Conservation (phyloP, 805 yeast genomes). For the Ogataea corticis region DNA sequence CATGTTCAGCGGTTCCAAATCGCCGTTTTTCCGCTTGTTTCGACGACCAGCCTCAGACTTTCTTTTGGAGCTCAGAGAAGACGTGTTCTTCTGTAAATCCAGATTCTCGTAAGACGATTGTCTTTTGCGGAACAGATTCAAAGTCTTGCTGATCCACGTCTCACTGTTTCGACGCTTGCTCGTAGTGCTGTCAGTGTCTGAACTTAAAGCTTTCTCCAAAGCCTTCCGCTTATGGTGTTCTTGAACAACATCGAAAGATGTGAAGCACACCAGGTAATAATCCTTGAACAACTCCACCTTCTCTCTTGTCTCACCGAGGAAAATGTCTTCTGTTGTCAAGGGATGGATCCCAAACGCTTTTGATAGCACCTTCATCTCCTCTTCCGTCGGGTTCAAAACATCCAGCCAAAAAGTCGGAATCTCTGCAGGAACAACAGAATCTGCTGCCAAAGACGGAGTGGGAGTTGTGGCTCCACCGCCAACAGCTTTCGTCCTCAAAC, state of each 20-base stretch:
- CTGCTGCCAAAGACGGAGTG: conserved; percentile 26
- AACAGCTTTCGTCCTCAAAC: conserved; percentile 14
- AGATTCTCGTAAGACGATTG: conserved; percentile 1
- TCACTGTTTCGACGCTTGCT: conserved; percentile 17
- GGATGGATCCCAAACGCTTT: conserved; percentile 96
- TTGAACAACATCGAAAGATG: conserved; percentile 78
- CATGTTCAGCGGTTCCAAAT: conserved; percentile 86
- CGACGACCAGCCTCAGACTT: conserved; percentile 13
- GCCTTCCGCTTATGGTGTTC: conserved; percentile 51
- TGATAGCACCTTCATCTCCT: conserved; percentile 89
- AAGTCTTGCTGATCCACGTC: conserved; percentile 14
- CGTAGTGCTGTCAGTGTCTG: conserved; percentile 19
- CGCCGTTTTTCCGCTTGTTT: conserved; percentile 41
- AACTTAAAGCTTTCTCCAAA: conserved; percentile 23
- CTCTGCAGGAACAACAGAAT: conserved; percentile 11
- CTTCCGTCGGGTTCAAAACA: conserved; percentile 90
- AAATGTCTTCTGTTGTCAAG: conserved; percentile 91
- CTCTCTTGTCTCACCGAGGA: conserved; percentile 90
- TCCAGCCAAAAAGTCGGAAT: conserved; percentile 89
- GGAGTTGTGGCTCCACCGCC: conserved; percentile 23
- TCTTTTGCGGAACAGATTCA: conserved; percentile 9
- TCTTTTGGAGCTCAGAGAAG: conserved; percentile 24
- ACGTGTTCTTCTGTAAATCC: conserved; percentile 3
- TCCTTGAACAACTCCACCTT: conserved; percentile 90
- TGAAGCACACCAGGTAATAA: conserved; percentile 89